Evolutionary conservation across 192 early-diverging fungal species (phyloP), one percentile per base, ranked within the genome.

Genomic region (Rhizoclosmatium sp.): DNA sequence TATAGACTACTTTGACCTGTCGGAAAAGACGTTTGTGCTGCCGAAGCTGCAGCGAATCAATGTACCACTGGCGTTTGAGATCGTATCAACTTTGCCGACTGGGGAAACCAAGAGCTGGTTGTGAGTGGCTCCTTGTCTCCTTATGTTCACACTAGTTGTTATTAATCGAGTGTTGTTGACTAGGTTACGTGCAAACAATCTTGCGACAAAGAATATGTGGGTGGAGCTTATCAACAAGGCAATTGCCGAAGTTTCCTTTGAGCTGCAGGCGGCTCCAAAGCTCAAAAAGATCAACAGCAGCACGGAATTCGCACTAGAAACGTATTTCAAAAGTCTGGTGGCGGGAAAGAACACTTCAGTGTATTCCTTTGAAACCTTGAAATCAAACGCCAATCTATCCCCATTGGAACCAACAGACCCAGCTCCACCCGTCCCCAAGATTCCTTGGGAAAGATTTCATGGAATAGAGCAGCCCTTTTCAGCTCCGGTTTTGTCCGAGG

Each of bases 41-140:
- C 60, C 60, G 60, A 62, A 62, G 21, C 60, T 62, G 60, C 60
- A 62, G 60, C 19, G 60, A 62, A 23, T 62, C 60, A 62, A 62
- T 62, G 60, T 21, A 40, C 19, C 39, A 4, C 39, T 62, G 9
- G 60, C 60, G 60, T 62, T 62, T 21, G 60, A 62, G 21, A 21
- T 62, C 39, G 60, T 62, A 5, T 5, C 4, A 21, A 62, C 60
- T 19, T 54, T 54, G 9, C 7, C 39, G 21, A 40, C 9, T 23
- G 14, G 9, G 60, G 60, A 62, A 62, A 31, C 9, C 60, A 62
- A 62, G 60, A 19, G 10, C 39, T 62, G 60, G 60, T 21, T 62
- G 14, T 56, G 54, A 56, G 54, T 56, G 10, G 10, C 54, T 56
- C 54, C 31, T 31, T 31, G 31, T 31, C 31, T 31, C 31, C 31